phyloP scores from a whole-genome alignment of 2,329 filamentous ascomycete species.

The Clonostachys solani region DNA sequence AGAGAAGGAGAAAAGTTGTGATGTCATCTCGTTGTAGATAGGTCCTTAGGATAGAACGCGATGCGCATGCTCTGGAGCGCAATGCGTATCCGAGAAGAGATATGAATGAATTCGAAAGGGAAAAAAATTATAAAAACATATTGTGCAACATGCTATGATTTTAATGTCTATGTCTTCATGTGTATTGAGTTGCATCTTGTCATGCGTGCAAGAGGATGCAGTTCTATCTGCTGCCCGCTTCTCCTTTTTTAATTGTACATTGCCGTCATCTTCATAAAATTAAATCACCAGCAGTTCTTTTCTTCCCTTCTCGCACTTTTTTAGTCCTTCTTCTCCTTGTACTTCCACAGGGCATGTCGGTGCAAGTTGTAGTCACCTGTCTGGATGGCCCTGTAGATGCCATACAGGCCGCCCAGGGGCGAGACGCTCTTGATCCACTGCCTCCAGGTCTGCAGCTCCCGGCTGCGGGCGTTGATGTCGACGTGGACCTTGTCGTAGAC shows the following conservation, averaged over 20 bases:
- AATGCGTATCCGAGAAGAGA: background rate
- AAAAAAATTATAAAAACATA: background rate
- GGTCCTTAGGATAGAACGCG: too few relatives aligned
- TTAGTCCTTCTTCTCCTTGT: conserved; percentile 22
- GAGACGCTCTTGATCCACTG: conserved; percentile 40
- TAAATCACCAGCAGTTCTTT: background rate
- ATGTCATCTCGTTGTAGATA: too few relatives aligned
- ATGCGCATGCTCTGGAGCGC: background rate
- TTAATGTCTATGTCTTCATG: background rate
- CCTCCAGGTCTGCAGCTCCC: conserved; percentile 28
- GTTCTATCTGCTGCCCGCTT: background rate
- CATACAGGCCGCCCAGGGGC: conserved; percentile 56
- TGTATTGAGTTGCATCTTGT: background rate
- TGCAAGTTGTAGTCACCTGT: conserved; percentile 53
- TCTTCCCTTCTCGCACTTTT: background rate
- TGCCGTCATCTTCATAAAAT: background rate
- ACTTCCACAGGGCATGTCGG: conserved; percentile 48
- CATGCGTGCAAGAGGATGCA: background rate
- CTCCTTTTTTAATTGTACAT: background rate
- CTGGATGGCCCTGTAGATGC: conserved; percentile 54
- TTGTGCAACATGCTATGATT: background rate
- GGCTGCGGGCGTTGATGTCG: conserved; percentile 37
- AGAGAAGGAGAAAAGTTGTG: too few relatives aligned
- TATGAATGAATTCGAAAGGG: background rate
- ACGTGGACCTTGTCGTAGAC: conserved; percentile 70